A percentile compares a stretch with the other conserved stretches of the same genome.
These are phyloP conservation scores for Physcomitrium patens DNA, from an alignment of 225 moss, liverwort and hornwort genomes.

Conservation along the genomic window DNA sequence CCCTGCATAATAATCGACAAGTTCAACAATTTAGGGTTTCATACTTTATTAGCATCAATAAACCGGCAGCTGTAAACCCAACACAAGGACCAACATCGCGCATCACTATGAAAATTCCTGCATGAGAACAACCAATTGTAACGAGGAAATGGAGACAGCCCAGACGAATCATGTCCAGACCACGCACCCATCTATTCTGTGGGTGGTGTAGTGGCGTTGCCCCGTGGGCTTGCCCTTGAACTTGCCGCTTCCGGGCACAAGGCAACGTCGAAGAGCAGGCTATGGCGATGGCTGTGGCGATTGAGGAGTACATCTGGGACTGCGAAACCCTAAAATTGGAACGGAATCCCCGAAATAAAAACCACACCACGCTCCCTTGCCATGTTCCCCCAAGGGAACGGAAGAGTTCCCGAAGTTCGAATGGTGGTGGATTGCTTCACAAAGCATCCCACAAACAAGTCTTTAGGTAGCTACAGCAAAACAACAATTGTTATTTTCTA, in stretches of 20 bases:
- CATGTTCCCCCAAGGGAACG: too few relatives aligned
- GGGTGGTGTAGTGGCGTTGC: conserved; percentile 96
- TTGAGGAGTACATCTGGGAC: too few relatives aligned
- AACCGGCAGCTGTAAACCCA: conserved; percentile 78
- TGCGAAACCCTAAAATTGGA: too few relatives aligned
- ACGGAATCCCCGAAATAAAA: too few relatives aligned
- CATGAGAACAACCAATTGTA: neutral
- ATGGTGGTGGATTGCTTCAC: too few relatives aligned
- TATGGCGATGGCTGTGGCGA: too few relatives aligned
- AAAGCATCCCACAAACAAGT: too few relatives aligned
- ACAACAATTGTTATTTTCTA: too few relatives aligned
- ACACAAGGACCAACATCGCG: neutral
- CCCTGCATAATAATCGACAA: conserved; percentile 41
- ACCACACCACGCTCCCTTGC: too few relatives aligned
- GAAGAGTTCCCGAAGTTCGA: too few relatives aligned
- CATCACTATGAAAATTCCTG: conserved; percentile 20
- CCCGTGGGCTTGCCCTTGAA: conserved; percentile 99
- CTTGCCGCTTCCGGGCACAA: conserved; percentile 76
- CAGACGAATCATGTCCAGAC: neutral
- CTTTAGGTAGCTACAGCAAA: too few relatives aligned
- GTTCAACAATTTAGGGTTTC: neutral
- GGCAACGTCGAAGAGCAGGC: too few relatives aligned
- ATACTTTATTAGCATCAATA: neutral
- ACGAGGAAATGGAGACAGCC: neutral
- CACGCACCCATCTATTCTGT: conserved; percentile 89